phyloP scores from a whole-genome alignment of 176 grass and related monocot genomes.

The Phoenix roebelenii region DNA sequence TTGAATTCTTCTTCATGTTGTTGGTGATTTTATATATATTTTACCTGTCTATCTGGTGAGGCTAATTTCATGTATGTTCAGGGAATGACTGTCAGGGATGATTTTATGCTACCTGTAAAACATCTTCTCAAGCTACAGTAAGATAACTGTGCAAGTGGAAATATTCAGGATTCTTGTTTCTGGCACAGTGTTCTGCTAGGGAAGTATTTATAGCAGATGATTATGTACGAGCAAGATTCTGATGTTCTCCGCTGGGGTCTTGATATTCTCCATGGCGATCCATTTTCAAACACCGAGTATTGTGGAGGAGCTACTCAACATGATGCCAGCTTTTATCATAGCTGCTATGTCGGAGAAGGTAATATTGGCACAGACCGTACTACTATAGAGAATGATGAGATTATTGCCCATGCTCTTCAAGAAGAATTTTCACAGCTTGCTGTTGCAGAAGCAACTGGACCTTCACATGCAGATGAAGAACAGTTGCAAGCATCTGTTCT shows the following conservation, averaged over 20 bases:
- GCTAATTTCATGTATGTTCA: too few relatives aligned
- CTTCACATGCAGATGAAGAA: constrained; percentile 25
- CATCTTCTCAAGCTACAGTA: too few relatives aligned
- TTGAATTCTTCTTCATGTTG: too few relatives aligned
- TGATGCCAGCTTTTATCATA: constrained; percentile 20
- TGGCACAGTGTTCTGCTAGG: too few relatives aligned
- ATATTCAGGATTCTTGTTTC: too few relatives aligned
- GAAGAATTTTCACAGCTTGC: constrained; percentile 11
- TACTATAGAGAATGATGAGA: constrained; percentile 7
- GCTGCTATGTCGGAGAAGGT: constrained; percentile 39
- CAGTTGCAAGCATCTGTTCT: constrained; percentile 26
- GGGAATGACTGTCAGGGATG: too few relatives aligned
- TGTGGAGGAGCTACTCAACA: constrained; percentile 29
- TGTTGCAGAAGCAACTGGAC: constrained; percentile 31
- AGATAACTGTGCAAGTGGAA: too few relatives aligned
- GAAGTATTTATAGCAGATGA: constrained; percentile 22
- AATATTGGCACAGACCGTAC: not conserved
- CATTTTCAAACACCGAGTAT: constrained; percentile 34
- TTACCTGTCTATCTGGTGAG: too few relatives aligned
- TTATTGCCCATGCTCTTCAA: constrained; percentile 1
- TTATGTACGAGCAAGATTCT: constrained; percentile 43
- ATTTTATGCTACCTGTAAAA: too few relatives aligned
- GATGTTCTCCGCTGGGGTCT: constrained; percentile 38
- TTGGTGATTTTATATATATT: too few relatives aligned
- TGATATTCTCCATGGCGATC: constrained; percentile 25